phyloP scores from a whole-genome alignment of 345 rosid genomes.

The Populus ilicifolia region DNA sequence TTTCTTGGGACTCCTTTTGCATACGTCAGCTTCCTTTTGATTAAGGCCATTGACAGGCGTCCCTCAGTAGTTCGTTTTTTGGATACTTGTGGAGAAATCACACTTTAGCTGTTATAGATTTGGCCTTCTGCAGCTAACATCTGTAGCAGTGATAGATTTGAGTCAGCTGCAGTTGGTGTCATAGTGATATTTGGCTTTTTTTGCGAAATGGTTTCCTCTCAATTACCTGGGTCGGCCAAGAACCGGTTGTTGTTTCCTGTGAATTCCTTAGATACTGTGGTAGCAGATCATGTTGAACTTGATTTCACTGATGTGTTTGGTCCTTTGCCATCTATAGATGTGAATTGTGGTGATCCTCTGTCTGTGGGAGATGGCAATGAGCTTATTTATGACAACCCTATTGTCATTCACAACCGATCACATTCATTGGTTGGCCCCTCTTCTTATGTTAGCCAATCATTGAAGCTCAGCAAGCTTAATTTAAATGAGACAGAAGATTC shows the following conservation, averaged over 20 bases:
- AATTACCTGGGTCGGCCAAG: slow-evolving; percentile 34
- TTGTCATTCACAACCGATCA: slow-evolving; percentile 65
- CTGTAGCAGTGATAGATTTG: not conserved
- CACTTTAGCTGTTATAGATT: slow-evolving; percentile 13
- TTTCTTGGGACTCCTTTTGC: slow-evolving; percentile 51
- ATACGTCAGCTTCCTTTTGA: slow-evolving; percentile 46
- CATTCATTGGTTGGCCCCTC: slow-evolving; percentile 94
- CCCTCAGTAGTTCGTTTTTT: slow-evolving; percentile 24
- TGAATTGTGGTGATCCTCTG: slow-evolving; percentile 18
- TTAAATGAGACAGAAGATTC: slow-evolving; percentile 48
- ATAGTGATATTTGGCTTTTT: not conserved
- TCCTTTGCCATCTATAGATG: slow-evolving; percentile 40
- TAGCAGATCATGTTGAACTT: slow-evolving; percentile 48
- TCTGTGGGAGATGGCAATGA: slow-evolving; percentile 30
- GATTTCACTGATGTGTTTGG: slow-evolving; percentile 79
- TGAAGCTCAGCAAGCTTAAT: slow-evolving; percentile 61
- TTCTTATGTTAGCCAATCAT: slow-evolving; percentile 50
- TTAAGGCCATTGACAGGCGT: slow-evolving; percentile 45
- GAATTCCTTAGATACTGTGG: slow-evolving; percentile 39
- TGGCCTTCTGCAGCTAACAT: slow-evolving; percentile 25
- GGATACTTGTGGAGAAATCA: slow-evolving; percentile 14
- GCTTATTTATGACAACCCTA: slow-evolving; percentile 60
- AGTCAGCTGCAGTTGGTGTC: slow-evolving; percentile 28
- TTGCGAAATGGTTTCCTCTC: slow-evolving; percentile 56
- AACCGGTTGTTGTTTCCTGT: slow-evolving; percentile 36